Evolutionary conservation across 306 rosid species (phyloP).

Genomic region (Acmispon strigosus): DNA sequence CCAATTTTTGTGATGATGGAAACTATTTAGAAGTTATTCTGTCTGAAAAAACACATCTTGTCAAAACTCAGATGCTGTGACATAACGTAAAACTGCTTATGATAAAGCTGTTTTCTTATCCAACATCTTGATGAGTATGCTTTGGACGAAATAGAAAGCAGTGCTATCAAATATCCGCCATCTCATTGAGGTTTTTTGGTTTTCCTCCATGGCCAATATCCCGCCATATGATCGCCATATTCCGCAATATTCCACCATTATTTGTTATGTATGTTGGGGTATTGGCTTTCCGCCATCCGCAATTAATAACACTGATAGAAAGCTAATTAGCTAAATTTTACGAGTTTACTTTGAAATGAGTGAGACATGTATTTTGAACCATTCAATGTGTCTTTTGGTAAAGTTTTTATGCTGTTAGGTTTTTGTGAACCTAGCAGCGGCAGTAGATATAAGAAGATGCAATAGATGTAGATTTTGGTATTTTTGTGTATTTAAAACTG

Average conservation of each 20-base stretch:
- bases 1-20: background rate
- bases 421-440: no score
- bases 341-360: background rate
- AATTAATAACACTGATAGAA: no score
- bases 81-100: background rate
- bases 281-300: no score
- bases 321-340: background rate
- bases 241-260: no score
- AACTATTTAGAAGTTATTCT: background rate
- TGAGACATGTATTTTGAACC: background rate
- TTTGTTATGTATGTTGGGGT: no score
- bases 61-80: background rate
- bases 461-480: no score
- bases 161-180: no score
- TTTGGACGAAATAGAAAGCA: background rate
- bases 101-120: background rate
- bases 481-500: no score
- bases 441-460: no score
- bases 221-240: no score
- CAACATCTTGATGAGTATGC: background rate
- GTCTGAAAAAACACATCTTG: background rate
- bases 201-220: no score
- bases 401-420: background rate
- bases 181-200: no score
- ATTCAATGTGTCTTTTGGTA: background rate